Conservation (phyloP, 768 basidiomycete genomes). For the Mycena indigotica region DNA sequence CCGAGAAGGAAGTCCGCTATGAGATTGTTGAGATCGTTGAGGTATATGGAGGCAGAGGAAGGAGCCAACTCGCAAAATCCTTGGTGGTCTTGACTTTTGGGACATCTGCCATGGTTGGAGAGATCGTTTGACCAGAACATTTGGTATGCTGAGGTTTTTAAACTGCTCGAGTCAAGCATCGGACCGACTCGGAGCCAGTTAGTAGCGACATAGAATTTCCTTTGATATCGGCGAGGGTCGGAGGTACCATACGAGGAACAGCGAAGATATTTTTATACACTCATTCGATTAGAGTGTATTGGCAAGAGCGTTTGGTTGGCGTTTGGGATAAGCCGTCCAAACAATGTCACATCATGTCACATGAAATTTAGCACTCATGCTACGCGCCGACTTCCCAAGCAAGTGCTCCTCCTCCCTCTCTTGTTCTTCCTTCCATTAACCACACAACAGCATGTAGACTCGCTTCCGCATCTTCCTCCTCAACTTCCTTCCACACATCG, state of each 20-base stretch:
- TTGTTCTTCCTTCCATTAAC: background rate
- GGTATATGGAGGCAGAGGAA: constrained; percentile 4
- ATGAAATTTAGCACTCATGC: background rate
- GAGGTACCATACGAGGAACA: background rate
- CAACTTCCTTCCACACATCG: too few relatives aligned
- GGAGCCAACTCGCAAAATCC: constrained; percentile 65
- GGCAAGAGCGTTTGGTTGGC: too few relatives aligned
- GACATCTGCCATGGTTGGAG: constrained; percentile 11
- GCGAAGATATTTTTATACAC: background rate
- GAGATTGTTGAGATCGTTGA: constrained; percentile 14
- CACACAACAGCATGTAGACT: background rate
- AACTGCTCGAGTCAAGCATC: background rate
- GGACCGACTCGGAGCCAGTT: background rate
- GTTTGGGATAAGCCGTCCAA: too few relatives aligned
- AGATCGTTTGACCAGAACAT: background rate
- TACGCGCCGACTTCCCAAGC: background rate
- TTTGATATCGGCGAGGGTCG: background rate
- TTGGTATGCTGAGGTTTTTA: background rate
- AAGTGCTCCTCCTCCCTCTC: background rate
- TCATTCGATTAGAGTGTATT: background rate
- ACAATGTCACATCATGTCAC: background rate
- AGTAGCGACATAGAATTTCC: background rate
- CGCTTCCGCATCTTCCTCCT: too few relatives aligned
- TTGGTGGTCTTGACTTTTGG: constrained; percentile 55
- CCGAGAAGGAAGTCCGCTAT: constrained; percentile 75